Evolutionary conservation across 176 grass and related monocot species (phyloP).

Genomic region (Oryza australiensis): DNA sequence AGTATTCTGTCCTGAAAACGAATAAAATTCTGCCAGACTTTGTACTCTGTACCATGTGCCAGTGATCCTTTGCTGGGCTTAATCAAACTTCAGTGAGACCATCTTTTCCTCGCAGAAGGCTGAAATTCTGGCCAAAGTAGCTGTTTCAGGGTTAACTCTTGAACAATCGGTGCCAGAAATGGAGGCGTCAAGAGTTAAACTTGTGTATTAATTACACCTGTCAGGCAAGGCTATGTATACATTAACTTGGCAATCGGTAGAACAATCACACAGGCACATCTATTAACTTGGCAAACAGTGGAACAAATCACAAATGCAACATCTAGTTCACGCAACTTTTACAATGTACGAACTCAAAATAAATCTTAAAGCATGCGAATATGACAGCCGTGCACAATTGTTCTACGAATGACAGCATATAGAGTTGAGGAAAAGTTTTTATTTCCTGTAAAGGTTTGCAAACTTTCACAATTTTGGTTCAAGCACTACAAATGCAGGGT

Average conservation of each 20-base stretch:
- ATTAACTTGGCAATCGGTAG: neutral
- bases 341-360: neutral
- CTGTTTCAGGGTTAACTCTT: no score
- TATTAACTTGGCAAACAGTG: no score
- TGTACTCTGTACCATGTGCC: constrained; percentile 4
- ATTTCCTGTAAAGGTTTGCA: neutral
- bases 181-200: no score
- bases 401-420: neutral
- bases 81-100: neutral
- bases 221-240: neutral
- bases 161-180: no score
- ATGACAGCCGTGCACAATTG: neutral
- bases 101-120: neutral
- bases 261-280: no score
- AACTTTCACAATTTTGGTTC: constrained; percentile 12
- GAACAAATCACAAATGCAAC: no score
- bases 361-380: neutral
- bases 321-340: neutral
- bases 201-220: neutral
- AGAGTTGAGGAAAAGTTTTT: neutral
- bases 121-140: no score
- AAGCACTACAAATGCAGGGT: constrained; percentile 45
- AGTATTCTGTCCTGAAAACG: neutral
- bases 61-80: neutral
- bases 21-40: neutral